Evolutionary conservation across 345 rosid genomes (phyloP), one percentile per base, ranked within the genome.

Genomic region (Erysimum cheiranthoides): DNA sequence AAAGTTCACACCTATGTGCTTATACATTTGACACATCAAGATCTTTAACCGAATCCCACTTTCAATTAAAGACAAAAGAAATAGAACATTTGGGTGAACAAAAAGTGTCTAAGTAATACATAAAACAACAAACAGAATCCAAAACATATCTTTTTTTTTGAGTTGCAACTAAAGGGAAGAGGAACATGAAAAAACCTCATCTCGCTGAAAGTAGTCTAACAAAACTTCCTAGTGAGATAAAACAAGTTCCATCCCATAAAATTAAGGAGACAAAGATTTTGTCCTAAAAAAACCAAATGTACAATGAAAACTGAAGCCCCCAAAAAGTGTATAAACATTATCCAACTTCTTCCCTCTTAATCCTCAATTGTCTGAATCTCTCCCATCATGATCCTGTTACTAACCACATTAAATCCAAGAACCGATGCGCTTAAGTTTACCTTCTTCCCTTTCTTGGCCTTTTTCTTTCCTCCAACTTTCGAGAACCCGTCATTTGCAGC

Each of bases 361-460:
- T 92, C 98, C 45, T 89, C 98, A 30, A 85, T 82, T 0, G 89
- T 70, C 82, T 95, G 99, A 70, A 92, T 92, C 93, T 95, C 98
- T 18, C 99, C 99, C 99, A 83, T 95, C 98, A 90, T 90, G 73
- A 95, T 95, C 73, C 98, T 87, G 87, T 95, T 92, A 73, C 99
- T 95, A 46, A 95, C 98, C 11, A 95, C 98, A 32, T 84, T 95
- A 50, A 95, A 95, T n/a, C 98, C 98, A 36, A 95, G 73, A 73
- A 82, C 97, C 10, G 94, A 76, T 3, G 93, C 83, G 39, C 84
- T 92, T 16, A 94, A 87, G 84, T 85, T 94, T 84, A 92, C 92
- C 84, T 92, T 92, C 89, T 95, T 95, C 57, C 96, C 96, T 80
- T 89, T 90, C 81, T 92, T 95, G 5, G 88, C 90, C 78, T 85